phyloP scores from a whole-genome alignment of 2,329 filamentous ascomycete genomes.

The Colletotrichum sansevieriae region DNA sequence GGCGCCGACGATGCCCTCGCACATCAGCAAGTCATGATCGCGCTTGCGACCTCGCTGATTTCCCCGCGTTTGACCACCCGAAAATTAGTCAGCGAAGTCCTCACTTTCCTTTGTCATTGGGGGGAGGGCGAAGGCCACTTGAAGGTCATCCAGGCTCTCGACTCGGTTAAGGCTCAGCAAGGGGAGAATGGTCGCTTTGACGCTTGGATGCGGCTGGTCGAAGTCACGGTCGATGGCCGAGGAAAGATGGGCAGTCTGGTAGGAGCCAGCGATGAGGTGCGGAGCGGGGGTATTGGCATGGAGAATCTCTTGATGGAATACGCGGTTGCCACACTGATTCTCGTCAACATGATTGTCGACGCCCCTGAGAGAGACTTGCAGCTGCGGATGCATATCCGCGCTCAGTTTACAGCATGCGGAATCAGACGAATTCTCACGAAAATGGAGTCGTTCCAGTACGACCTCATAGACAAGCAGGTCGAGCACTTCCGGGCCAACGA shows the following conservation, averaged over 20 bases:
- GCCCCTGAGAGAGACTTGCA: constrained; percentile 90
- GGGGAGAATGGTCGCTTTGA: constrained; percentile 97
- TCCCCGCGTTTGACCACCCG: constrained; percentile 91
- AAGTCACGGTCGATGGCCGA: constrained; percentile 95
- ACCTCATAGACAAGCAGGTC: constrained; percentile 98
- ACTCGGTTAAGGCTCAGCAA: constrained; percentile 88
- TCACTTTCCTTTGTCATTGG: constrained; percentile 98
- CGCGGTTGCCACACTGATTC: constrained; percentile 90
- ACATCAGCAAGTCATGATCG: constrained; percentile 91
- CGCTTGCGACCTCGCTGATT: constrained; percentile 86
- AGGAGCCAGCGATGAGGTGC: constrained; percentile 94
- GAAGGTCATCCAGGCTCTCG: constrained; percentile 93
- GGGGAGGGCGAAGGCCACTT: constrained; percentile 88
- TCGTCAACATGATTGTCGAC: constrained; percentile 97
- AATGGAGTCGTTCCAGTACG: constrained; percentile 99
- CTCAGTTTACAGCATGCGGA: constrained; percentile 95
- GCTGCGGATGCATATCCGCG: constrained; percentile 91
- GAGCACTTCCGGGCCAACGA: constrained; percentile 94
- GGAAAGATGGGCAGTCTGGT: constrained; percentile 99
- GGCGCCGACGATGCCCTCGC: constrained; percentile 94
- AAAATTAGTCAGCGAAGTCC: constrained; percentile 94
- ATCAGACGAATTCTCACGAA: constrained; percentile 94
- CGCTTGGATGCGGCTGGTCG: constrained; percentile 98
- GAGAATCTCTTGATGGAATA: constrained; percentile 99
- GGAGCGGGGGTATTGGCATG: constrained; percentile 97